Conservation (phyloP, 1,284 basidiomycete species). For the Cerioporus squamosus region DNA sequence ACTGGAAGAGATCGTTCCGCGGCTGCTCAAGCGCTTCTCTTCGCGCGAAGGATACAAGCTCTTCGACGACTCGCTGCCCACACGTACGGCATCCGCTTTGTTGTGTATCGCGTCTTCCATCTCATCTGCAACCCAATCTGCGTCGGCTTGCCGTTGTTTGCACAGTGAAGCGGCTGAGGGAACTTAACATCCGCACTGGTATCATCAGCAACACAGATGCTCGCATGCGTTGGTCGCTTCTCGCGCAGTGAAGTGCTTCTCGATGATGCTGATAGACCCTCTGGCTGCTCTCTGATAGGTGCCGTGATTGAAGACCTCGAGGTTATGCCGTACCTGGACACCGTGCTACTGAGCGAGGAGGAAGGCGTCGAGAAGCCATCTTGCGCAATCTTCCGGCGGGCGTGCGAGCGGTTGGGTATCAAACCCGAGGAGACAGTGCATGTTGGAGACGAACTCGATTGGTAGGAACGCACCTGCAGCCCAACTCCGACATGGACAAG, state of each 20-base stretch:
- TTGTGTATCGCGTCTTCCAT: neutral
- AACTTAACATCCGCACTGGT: conserved; percentile 53
- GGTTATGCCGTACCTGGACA: conserved; percentile 50
- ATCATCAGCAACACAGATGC: conserved; percentile 74
- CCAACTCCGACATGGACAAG: neutral
- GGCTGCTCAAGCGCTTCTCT: conserved; percentile 67
- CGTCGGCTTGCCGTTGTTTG: neutral
- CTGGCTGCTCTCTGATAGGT: too few species aligned
- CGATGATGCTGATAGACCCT: neutral
- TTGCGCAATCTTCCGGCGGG: conserved; percentile 56
- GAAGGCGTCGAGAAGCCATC: conserved; percentile 72
- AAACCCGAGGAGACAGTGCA: conserved; percentile 56
- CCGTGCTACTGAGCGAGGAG: conserved; percentile 67
- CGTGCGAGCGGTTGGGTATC: conserved; percentile 37
- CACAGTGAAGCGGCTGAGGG: conserved; percentile 51
- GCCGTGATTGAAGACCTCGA: conserved; percentile 62
- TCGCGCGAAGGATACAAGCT: conserved; percentile 70
- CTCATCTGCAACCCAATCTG: neutral
- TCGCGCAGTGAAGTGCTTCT: neutral
- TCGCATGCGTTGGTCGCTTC: conserved; percentile 57
- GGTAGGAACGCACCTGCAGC: conserved; percentile 43
- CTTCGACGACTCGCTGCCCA: conserved; percentile 64
- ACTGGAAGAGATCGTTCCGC: conserved; percentile 55
- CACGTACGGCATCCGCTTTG: conserved; percentile 47
- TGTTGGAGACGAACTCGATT: conserved; percentile 71